phyloP scores from a whole-genome alignment of 495 filamentous ascomycete species.

The Glutinoglossum americanum region DNA sequence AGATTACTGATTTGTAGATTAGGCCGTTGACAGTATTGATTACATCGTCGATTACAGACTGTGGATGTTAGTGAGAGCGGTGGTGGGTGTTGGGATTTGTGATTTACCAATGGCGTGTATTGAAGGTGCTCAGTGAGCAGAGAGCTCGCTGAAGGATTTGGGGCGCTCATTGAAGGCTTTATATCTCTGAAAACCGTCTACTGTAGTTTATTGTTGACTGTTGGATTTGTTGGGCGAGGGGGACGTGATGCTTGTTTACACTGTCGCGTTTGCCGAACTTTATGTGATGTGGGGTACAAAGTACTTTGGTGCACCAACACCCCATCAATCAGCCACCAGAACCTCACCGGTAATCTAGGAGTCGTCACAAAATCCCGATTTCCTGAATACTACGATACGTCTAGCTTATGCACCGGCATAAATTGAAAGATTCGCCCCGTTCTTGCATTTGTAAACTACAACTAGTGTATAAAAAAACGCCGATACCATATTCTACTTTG shows the following conservation, averaged over 20 bases:
- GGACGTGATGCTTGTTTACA: not conserved
- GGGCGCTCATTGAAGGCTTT: constrained; percentile 20
- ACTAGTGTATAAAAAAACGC: not conserved
- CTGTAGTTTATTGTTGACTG: not conserved
- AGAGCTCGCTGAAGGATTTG: constrained; percentile 33
- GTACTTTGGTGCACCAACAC: no score
- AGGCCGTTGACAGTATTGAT: constrained; percentile 89
- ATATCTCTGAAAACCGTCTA: not conserved
- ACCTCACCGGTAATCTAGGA: no score
- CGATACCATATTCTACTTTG: not conserved
- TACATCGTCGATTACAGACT: constrained; percentile 91
- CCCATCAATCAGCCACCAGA: no score
- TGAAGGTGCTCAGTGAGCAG: constrained; percentile 91
- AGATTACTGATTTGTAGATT: constrained; percentile 63
- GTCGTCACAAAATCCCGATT: no score
- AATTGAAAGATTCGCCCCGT: no score
- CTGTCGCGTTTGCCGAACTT: not conserved
- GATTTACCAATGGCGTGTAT: constrained; percentile 71
- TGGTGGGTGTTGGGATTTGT: not conserved
- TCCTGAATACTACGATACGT: no score
- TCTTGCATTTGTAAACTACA: not conserved
- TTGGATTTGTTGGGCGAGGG: constrained; percentile 5
- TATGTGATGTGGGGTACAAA: no score
- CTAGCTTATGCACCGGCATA: no score
- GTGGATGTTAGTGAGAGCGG: not conserved